Percentiles rank a stretch among this genome's conserved stretches.
phyloP scores from a whole-genome alignment of 352 stramenopile species.

The Aphanomyces euteiches region DNA sequence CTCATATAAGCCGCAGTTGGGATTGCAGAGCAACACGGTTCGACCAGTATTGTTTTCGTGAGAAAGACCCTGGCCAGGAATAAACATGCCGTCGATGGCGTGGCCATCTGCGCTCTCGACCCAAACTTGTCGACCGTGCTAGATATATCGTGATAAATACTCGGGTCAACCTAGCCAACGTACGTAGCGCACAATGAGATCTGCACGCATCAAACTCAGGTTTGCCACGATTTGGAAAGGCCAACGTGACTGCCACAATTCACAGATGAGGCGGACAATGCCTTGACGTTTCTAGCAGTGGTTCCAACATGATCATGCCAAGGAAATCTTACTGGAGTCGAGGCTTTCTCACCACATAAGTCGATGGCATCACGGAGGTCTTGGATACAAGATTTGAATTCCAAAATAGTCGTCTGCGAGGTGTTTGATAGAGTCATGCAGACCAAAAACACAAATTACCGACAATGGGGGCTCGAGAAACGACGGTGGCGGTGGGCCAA shows the following conservation, averaged over 20 bases:
- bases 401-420: constrained; percentile 49
- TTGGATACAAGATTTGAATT: constrained; percentile 29
- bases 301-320: neutral
- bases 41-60: constrained; percentile 28
- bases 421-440: no score
- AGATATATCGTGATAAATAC: constrained; percentile 12
- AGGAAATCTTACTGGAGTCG: constrained; percentile 2
- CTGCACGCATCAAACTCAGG: constrained; percentile 75
- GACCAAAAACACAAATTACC: no score
- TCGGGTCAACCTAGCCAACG: constrained; percentile 25
- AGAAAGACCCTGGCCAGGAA: constrained; percentile 38
- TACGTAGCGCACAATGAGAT: constrained; percentile 74
- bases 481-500: no score
- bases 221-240: constrained; percentile 64
- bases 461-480: no score
- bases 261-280: constrained; percentile 22
- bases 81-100: constrained; percentile 76
- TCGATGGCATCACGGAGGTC: constrained; percentile 25
- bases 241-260: constrained; percentile 39
- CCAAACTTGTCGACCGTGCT: constrained; percentile 81
- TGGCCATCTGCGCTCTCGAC: constrained; percentile 57
- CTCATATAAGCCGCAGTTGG: constrained; percentile 82
- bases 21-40: constrained; percentile 76
- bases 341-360: constrained; percentile 1
- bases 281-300: neutral